Percentiles rank a stretch among this genome's conserved stretches.
These are phyloP conservation scores for Luffa acutangula DNA, from an alignment of 306 rosid species.

Conservation along the genomic window DNA sequence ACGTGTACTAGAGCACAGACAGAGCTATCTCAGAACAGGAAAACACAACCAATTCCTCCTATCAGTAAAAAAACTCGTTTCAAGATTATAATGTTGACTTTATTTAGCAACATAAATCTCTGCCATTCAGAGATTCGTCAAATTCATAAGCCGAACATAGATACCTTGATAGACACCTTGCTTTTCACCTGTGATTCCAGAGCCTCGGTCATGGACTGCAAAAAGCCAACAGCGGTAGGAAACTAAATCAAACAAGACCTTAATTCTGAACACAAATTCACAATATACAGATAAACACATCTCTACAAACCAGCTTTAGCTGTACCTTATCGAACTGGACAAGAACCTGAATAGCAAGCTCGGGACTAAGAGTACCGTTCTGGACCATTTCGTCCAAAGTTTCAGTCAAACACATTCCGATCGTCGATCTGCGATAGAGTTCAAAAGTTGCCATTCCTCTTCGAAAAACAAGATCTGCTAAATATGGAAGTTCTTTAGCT, in stretches of 20 bases:
- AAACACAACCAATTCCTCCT: not conserved
- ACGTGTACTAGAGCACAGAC: not conserved
- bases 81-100: not conserved
- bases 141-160: not conserved
- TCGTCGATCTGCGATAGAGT: conserved; percentile 80
- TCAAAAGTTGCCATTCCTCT: conserved; percentile 79
- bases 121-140: not conserved
- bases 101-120: not conserved
- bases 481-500: not conserved
- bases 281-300: not conserved
- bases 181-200: conserved; percentile 77
- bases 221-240: not conserved
- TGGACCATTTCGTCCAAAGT: conserved; percentile 92
- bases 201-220: conserved; percentile 89
- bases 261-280: not conserved
- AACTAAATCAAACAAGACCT: conserved; percentile 3
- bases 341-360: conserved; percentile 90
- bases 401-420: conserved; percentile 83
- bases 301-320: not conserved
- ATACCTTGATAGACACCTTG: conserved; percentile 80
- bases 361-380: conserved; percentile 77
- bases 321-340: conserved; percentile 89
- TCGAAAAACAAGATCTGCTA: conserved; percentile 34
- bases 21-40: not conserved
- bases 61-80: not conserved